phyloP scores from a whole-genome alignment of 441 rosid species.

The Syzygium malaccense region DNA sequence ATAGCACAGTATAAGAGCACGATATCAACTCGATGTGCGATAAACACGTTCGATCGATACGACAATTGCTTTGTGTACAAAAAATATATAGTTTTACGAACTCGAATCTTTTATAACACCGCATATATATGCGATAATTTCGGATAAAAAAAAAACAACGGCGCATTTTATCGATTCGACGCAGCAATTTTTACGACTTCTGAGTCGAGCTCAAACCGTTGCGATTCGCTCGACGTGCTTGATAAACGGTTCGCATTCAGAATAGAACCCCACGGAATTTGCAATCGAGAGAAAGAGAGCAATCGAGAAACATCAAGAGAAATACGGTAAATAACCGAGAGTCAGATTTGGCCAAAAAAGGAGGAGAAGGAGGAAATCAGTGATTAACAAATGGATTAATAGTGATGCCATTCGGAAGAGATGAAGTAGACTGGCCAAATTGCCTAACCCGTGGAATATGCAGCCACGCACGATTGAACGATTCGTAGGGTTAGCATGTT shows the following conservation, averaged over 20 bases:
- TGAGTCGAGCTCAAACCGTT: fast-evolving
- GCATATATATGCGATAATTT: not conserved
- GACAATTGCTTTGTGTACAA: not conserved
- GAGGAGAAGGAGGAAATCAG: not conserved
- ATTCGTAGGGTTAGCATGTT: not conserved
- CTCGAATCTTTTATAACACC: not conserved
- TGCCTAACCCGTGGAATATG: not conserved
- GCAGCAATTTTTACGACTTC: fast-evolving
- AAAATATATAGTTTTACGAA: fast-evolving
- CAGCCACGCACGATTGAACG: not conserved
- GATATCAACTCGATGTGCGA: not conserved
- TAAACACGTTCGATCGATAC: fast-evolving
- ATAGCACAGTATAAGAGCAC: fast-evolving
- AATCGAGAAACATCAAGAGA: too few relatives aligned
- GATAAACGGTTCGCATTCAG: fast-evolving
- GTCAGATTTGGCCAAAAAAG: not conserved
- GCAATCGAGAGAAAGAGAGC: too few relatives aligned
- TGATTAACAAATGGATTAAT: not conserved
- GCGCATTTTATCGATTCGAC: not conserved
- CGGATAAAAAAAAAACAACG: not conserved
- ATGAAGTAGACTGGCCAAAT: not conserved
- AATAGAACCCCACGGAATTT: not conserved
- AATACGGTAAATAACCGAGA: too few relatives aligned
- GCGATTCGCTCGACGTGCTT: fast-evolving
- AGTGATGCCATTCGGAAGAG: not conserved